phyloP scores from a whole-genome alignment of 179 eudicot species.

The Silene noctiflora region DNA sequence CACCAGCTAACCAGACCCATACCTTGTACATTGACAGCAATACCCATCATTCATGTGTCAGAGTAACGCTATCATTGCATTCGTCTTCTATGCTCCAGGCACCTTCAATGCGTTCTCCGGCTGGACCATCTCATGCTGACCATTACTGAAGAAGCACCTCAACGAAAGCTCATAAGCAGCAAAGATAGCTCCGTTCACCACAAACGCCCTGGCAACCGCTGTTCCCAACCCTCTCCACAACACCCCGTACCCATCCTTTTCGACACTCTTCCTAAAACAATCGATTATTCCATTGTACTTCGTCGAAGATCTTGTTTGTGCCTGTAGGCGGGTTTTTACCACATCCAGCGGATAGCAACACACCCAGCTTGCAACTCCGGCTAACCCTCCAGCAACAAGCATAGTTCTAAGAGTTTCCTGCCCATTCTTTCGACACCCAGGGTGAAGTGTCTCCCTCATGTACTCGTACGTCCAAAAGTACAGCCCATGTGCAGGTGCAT shows the following conservation, averaged over 20 bases:
- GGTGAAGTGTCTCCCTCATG: constrained; percentile 66
- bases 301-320: constrained; percentile 37
- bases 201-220: constrained; percentile 75
- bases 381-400: constrained; percentile 87
- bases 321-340: constrained; percentile 75
- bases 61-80: not conserved
- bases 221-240: constrained; percentile 83
- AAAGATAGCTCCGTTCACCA: constrained; percentile 86
- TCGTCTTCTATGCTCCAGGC: constrained; percentile 20
- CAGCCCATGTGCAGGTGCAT: constrained; percentile 76
- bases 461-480: constrained; percentile 84
- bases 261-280: constrained; percentile 62
- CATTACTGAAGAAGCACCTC: constrained; percentile 46
- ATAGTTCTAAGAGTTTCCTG: constrained; percentile 66
- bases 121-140: constrained; percentile 34
- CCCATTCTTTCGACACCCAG: constrained; percentile 70
- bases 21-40: constrained; percentile 6
- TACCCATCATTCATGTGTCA: constrained; percentile 16
- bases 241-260: constrained; percentile 60
- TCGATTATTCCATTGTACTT: constrained; percentile 71
- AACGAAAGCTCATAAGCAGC: constrained; percentile 79
- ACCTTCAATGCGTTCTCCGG: constrained; percentile 38
- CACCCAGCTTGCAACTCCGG: constrained; percentile 91
- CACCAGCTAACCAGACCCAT: not conserved
- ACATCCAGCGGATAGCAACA: constrained; percentile 86